A percentile compares a stretch with the other conserved stretches of the same genome.
phyloP scores from a whole-genome alignment of 805 yeast species.

The Candida sonorensis region DNA sequence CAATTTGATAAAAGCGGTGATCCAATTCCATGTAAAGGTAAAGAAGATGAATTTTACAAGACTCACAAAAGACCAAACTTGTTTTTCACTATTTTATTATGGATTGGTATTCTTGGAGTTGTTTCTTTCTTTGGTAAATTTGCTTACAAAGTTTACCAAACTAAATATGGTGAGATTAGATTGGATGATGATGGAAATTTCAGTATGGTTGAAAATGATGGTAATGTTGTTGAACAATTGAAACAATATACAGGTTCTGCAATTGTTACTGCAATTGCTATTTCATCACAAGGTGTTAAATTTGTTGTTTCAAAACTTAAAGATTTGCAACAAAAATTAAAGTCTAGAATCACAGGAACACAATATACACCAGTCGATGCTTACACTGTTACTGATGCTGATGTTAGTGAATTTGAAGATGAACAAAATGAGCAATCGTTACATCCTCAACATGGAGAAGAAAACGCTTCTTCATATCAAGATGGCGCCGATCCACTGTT shows the following conservation, averaged over 20 bases:
- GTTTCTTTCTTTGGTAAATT: constrained; percentile 34
- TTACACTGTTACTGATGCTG: constrained; percentile 18
- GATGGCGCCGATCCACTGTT: constrained; percentile 14
- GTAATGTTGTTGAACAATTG: constrained; percentile 14
- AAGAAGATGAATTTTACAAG: constrained; percentile 55
- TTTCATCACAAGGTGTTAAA: constrained; percentile 15
- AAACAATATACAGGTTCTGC: constrained; percentile 19
- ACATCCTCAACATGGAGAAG: constrained; percentile 1
- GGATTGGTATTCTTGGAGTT: constrained; percentile 49
- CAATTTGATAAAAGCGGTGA: constrained; percentile 49
- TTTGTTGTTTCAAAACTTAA: constrained; percentile 4
- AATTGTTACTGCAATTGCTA: constrained; percentile 27
- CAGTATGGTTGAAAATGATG: constrained; percentile 26
- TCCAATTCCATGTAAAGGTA: constrained; percentile 78
- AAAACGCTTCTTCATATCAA: constrained; percentile 10
- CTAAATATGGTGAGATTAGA: constrained; percentile 71
- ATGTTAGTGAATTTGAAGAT: constrained; percentile 9
- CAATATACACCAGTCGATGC: constrained; percentile 10
- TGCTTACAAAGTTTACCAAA: constrained; percentile 14
- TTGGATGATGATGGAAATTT: constrained; percentile 56
- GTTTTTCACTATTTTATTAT: constrained; percentile 34
- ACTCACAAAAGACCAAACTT: constrained; percentile 46
- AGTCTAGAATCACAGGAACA: constrained; percentile 5
- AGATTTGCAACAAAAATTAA: constrained; percentile 3
- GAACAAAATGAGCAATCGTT: constrained; percentile 1